Percentiles rank a stretch among this genome's conserved stretches.
Conservation (phyloP, 345 rosid genomes). For the Eucalyptus leucophloia region DNA sequence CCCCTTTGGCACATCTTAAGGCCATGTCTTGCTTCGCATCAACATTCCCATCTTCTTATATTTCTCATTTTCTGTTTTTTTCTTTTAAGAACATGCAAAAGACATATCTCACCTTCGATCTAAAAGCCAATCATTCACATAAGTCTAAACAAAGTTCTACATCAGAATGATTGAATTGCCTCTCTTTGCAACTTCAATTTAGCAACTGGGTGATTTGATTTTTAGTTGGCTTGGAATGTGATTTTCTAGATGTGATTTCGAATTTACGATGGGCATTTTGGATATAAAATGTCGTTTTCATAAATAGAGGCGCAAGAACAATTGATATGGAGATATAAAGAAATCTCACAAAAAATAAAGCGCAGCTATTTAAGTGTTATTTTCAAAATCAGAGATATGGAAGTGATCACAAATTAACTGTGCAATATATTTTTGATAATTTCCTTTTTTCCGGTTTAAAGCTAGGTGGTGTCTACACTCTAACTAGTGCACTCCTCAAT, state of each 20-base stretch:
- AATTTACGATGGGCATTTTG: not conserved
- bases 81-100: not conserved
- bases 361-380: accelerated
- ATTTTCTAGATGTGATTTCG: not conserved
- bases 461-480: not conserved
- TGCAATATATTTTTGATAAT: not conserved
- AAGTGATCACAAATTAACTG: too few species aligned
- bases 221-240: not conserved
- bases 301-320: not conserved
- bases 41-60: not conserved
- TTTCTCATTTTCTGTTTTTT: not conserved
- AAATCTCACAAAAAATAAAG: not conserved
- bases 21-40: not conserved
- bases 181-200: not conserved
- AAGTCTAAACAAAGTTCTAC: not conserved
- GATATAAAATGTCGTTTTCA: not conserved
- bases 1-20: not conserved
- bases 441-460: not conserved
- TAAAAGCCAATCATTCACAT: not conserved
- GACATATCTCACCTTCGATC: not conserved
- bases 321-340: not conserved
- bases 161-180: not conserved
- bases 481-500: not conserved
- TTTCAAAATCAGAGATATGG: not conserved
- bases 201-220: not conserved